A percentile compares a stretch with the other conserved stretches of the same genome.
These are phyloP conservation scores for Thuidium tamariscinum DNA, from an alignment of 225 moss, liverwort and hornwort species.

Conservation along the genomic window DNA sequence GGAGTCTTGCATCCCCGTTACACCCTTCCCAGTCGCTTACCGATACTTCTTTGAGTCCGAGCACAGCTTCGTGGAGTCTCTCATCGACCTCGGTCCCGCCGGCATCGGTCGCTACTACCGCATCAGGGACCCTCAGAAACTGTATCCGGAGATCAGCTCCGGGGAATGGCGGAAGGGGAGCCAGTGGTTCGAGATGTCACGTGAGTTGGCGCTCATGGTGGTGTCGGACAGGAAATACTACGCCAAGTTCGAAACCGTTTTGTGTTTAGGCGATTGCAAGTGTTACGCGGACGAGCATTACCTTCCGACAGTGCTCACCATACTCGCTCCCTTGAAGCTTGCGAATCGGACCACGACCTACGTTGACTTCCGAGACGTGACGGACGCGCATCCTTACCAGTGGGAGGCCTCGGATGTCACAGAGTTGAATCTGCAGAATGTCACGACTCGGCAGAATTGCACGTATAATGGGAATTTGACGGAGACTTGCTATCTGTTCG, in stretches of 20 bases:
- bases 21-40: constrained; percentile 22
- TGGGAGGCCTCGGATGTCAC: constrained; percentile 17
- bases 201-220: constrained; percentile 10
- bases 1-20: constrained; percentile 37
- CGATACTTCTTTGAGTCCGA: constrained; percentile 25
- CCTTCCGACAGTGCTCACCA: constrained; percentile 29
- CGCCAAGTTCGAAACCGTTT: constrained; percentile 5
- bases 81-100: neutral
- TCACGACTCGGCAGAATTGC: constrained; percentile 14
- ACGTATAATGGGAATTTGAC: constrained; percentile 24
- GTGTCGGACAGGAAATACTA: constrained; percentile 27
- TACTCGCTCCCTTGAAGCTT: constrained; percentile 17
- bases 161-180: constrained; percentile 40
- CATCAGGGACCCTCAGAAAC: neutral
- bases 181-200: constrained; percentile 46
- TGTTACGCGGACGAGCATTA: constrained; percentile 46
- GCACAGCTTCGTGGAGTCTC: constrained; percentile 18
- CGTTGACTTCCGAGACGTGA: neutral
- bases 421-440: neutral
- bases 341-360: constrained; percentile 26
- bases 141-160: constrained; percentile 22
- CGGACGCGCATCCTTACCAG: constrained; percentile 14
- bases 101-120: constrained; percentile 34
- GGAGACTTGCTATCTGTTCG: constrained; percentile 24
- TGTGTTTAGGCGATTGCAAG: neutral